Evolutionary conservation across 176 grass and related monocot genomes (phyloP), one percentile per base, ranked within the genome.

Genomic region (Urochloa ruziziensis): DNA sequence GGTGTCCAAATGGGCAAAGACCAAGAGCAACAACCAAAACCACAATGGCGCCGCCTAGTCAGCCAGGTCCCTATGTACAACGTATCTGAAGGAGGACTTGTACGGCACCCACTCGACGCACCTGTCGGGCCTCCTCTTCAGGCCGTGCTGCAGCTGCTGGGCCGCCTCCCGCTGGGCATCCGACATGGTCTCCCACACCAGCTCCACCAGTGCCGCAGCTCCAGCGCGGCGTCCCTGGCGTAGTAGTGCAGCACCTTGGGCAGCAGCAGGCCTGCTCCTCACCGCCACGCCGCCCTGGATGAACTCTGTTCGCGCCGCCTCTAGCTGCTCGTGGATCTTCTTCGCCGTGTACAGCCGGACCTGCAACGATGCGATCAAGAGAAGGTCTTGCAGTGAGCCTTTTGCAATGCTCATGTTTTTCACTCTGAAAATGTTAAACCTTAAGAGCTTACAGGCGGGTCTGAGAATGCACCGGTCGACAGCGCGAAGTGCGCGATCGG

Each of bases 171-270:
- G 80, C 88, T 91, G 86, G 30, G 89, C 23, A n/a, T 82, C 91
- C 0, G 93, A 79, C 47, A 96, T 70, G 83, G 70, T 87, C 73
- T 94, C 82, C 63, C 86, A 89, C 44, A 92, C 84, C 86, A 99
- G 87, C 87, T 99, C 91, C n/a, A 96, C 76, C 15, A 96, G 86
- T 92, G 86, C 7, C 72, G 66, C 61, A 94, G 82, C 71, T 99
- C 93, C 15, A 99, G 73, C 33, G 67, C 70, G 5, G 93, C 81
- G 75, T 96, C 97, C 53, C 90, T 90, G 4, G 93, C 91, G 33
- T 94, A 99, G 88, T 92, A 96, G 64, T 96, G 87, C 32, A 99
- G 72, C 17, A 99, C 94, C 83, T 90, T 99, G 46, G 97, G 97
- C 60, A 99, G 86, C 57, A 99, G 61, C 81, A 99, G 92, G 21